A percentile compares a stretch with the other conserved stretches of the same genome.
Conservation (phyloP, 345 rosid genomes). For the Boechera stricta region DNA sequence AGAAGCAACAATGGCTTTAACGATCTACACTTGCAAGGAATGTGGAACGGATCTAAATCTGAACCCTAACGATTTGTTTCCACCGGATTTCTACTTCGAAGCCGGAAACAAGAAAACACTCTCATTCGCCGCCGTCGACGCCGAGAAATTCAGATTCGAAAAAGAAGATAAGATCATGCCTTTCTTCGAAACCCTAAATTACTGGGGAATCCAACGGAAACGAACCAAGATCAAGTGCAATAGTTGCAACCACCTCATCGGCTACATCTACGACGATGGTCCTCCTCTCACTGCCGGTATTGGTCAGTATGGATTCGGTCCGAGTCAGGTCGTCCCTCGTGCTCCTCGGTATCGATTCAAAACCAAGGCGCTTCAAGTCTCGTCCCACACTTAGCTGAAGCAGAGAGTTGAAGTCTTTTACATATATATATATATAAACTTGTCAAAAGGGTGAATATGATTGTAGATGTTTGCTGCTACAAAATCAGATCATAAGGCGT, state of each 20-base stretch:
- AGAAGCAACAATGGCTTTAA: conserved; percentile 46
- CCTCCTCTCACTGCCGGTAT: conserved; percentile 68
- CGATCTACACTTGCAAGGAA: conserved; percentile 74
- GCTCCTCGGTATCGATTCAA: conserved; percentile 80
- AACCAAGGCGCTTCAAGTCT: conserved; percentile 65
- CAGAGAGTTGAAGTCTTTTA: conserved; percentile 27
- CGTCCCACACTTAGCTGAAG: conserved; percentile 54
- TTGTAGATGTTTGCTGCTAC: background rate
- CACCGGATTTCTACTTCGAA: conserved; percentile 81
- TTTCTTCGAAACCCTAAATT: conserved; percentile 80
- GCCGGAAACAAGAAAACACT: conserved; percentile 88
- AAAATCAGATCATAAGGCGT: background rate
- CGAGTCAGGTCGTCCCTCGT: conserved; percentile 83
- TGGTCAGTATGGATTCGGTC: conserved; percentile 79
- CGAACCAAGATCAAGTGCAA: conserved; percentile 77
- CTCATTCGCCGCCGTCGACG: conserved; percentile 75
- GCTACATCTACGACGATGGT: conserved; percentile 85
- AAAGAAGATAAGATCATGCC: conserved; percentile 85
- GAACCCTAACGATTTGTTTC: conserved; percentile 60
- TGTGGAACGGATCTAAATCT: conserved; percentile 77
- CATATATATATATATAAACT: background rate
- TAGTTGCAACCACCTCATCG: conserved; percentile 61
- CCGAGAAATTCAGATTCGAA: conserved; percentile 69
- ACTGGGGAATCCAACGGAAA: conserved; percentile 86
- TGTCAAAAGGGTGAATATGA: conserved; percentile 7